These are phyloP conservation scores for Teunomyces panamensis DNA, from an alignment of 805 yeast genomes.

Conservation along the genomic window DNA sequence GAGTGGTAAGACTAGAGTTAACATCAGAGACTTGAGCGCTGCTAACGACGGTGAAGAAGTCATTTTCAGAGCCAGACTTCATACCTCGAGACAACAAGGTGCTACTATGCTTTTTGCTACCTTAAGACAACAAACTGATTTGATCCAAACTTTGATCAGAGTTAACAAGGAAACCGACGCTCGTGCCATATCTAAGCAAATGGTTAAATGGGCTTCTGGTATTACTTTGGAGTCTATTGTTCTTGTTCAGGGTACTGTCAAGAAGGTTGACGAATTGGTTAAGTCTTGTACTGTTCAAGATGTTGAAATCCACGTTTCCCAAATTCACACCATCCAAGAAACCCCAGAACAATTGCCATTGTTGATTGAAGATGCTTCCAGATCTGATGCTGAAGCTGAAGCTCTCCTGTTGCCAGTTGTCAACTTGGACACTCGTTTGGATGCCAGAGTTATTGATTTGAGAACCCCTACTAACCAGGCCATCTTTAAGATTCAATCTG, in stretches of 20 bases:
- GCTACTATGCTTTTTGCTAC: constrained; percentile 90
- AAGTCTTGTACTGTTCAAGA: constrained; percentile 91
- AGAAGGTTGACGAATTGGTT: constrained; percentile 80
- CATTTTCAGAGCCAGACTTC: constrained; percentile 89
- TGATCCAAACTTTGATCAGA: constrained; percentile 82
- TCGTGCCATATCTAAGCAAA: constrained; percentile 71
- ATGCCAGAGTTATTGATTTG: constrained; percentile 91
- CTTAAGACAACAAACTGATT: constrained; percentile 82
- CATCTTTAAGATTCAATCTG: constrained; percentile 89
- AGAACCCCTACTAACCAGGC: constrained; percentile 98
- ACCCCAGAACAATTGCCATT: constrained; percentile 93
- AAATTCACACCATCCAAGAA: constrained; percentile 74
- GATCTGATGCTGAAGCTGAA: constrained; percentile 93
- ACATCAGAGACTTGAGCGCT: constrained; percentile 54
- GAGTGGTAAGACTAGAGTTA: constrained; percentile 62
- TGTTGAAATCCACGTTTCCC: constrained; percentile 75
- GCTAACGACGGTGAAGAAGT: constrained; percentile 73
- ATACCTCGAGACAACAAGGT: constrained; percentile 91
- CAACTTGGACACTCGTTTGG: constrained; percentile 93
- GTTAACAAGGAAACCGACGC: constrained; percentile 59
- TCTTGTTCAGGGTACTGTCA: constrained; percentile 80
- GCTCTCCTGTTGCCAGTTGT: constrained; percentile 89
- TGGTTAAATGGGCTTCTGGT: constrained; percentile 93
- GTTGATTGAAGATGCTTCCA: constrained; percentile 92
- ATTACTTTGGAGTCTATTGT: constrained; percentile 89